Evolutionary conservation across 2,329 filamentous ascomycete species (phyloP).

Genomic region (Aureobasidium lini): DNA sequence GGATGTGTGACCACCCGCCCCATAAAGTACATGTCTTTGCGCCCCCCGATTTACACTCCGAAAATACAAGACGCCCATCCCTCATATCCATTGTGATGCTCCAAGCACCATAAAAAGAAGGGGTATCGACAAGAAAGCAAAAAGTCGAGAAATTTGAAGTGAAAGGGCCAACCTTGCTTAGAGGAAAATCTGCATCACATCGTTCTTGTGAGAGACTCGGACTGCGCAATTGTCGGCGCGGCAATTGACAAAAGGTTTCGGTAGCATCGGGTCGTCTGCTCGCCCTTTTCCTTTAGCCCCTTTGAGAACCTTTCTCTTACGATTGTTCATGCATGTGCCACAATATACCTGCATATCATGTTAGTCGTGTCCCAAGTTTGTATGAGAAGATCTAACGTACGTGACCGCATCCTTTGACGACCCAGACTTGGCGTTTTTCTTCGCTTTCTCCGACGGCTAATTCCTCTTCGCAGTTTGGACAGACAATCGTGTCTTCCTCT

Average conservation of each 20-base stretch:
- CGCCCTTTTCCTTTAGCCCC: conserved; percentile 32
- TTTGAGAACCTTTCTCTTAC: conserved; percentile 22
- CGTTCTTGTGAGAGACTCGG: conserved; percentile 27
- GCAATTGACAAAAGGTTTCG: conserved; percentile 37
- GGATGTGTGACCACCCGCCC: neutral
- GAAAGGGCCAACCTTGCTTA: conserved; percentile 14
- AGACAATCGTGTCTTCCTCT: conserved; percentile 67
- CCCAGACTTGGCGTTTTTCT: conserved; percentile 81
- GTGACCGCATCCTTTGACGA: conserved; percentile 84
- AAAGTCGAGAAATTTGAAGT: neutral
- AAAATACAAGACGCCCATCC: neutral
- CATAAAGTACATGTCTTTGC: neutral
- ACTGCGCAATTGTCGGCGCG: conserved; percentile 36
- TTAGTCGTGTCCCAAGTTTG: conserved; percentile 9
- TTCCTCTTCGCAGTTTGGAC: conserved; percentile 80
- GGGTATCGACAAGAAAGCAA: neutral
- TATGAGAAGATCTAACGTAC: conserved; percentile 45
- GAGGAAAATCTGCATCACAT: conserved; percentile 37
- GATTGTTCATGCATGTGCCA: conserved; percentile 41
- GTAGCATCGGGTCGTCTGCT: conserved; percentile 22
- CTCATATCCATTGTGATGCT: neutral
- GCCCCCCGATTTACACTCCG: neutral
- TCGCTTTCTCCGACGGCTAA: conserved; percentile 64
- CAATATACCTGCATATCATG: conserved; percentile 42
- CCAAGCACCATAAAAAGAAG: neutral